Conservation (phyloP, 176 grass and related monocot genomes). For the Aegilops speltoides region DNA sequence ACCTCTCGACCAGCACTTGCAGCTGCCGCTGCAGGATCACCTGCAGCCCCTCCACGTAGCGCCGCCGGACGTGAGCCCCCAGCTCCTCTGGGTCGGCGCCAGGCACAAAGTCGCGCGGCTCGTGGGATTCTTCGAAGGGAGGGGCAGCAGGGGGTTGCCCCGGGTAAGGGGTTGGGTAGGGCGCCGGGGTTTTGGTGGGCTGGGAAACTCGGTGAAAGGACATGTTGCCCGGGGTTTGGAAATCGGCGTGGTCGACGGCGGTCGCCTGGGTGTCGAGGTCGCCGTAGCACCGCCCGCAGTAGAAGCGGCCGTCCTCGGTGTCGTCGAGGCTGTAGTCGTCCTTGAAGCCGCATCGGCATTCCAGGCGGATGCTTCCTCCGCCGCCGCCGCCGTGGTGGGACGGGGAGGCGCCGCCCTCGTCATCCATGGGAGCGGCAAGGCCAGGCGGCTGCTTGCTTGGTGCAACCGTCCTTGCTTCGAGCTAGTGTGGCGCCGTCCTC, state of each 20-base stretch:
- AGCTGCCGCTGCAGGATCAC: slow-evolving; percentile 61
- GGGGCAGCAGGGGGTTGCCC: not conserved
- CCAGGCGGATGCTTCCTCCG: not conserved
- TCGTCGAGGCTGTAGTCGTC: slow-evolving; percentile 35
- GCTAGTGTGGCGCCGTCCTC: too few relatives aligned
- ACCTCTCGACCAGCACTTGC: slow-evolving; percentile 63
- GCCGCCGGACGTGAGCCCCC: slow-evolving; percentile 17
- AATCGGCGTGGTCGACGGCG: slow-evolving; percentile 21
- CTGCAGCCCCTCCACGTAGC: slow-evolving; percentile 68
- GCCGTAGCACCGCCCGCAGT: slow-evolving; percentile 39
- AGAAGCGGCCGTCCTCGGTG: slow-evolving; percentile 40
- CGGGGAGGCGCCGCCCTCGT: not conserved
- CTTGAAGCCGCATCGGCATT: slow-evolving; percentile 35
- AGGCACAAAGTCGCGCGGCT: slow-evolving; percentile 38
- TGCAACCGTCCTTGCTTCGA: too few relatives aligned
- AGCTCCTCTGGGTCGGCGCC: not conserved
- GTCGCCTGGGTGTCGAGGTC: slow-evolving; percentile 42
- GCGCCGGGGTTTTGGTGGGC: not conserved
- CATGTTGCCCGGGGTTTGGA: not conserved
- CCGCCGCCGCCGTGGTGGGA: not conserved
- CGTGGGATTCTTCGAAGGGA: slow-evolving; percentile 15
- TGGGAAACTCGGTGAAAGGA: too few relatives aligned
- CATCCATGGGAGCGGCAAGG: not conserved
- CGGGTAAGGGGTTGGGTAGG: not conserved
- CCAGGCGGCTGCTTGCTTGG: too few relatives aligned